phyloP scores from a whole-genome alignment of 1,284 basidiomycete species.

The Ceratorhiza oryzae-sativae region DNA sequence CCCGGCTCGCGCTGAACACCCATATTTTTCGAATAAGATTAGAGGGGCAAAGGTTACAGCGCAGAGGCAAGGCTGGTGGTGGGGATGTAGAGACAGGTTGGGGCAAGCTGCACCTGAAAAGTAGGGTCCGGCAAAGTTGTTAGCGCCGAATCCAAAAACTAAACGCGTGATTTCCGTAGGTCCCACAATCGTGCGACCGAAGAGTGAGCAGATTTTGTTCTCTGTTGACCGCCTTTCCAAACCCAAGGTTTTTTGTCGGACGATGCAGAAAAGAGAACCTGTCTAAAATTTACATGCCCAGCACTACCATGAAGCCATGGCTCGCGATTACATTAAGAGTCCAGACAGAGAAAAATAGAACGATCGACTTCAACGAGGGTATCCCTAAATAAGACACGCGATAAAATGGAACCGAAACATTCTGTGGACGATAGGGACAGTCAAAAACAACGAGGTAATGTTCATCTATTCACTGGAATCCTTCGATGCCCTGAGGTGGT shows the following conservation, averaged over 20 bases:
- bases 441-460: not conserved
- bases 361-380: not conserved
- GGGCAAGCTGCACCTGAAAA: slow-evolving; percentile 38
- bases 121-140: slow-evolving; percentile 23
- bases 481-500: slow-evolving; percentile 18
- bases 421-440: not conserved
- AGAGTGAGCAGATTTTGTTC: no score
- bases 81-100: slow-evolving; percentile 45
- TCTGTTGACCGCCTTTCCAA: no score
- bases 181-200: not conserved
- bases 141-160: slow-evolving; percentile 34
- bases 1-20: slow-evolving; percentile 82
- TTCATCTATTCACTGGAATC: not conserved
- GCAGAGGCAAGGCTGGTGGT: slow-evolving; percentile 27
- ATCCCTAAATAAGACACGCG: slow-evolving; percentile 17
- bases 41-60: slow-evolving; percentile 25
- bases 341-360: not conserved
- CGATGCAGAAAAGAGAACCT: not conserved
- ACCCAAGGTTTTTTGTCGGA: no score
- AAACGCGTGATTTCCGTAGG: slow-evolving; percentile 1
- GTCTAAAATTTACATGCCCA: slow-evolving; percentile 36
- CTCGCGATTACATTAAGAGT: slow-evolving; percentile 19
- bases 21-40: slow-evolving; percentile 56
- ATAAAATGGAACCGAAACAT: not conserved
- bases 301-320: slow-evolving; percentile 2